Evolutionary conservation across 441 rosid species (phyloP).

Genomic region (Pelargonium citronellum): DNA sequence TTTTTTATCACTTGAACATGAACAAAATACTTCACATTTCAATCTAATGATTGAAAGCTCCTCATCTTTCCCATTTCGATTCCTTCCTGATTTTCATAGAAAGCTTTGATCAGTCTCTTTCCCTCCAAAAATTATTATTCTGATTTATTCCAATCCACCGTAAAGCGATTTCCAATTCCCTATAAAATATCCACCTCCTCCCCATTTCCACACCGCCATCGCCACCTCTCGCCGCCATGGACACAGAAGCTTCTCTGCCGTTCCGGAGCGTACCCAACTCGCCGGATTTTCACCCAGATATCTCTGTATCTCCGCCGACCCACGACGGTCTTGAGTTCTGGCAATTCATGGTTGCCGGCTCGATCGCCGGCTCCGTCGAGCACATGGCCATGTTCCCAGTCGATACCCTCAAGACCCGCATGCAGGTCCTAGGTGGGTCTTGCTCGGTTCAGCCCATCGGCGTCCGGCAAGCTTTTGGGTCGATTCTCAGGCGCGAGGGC

Average conservation of each 20-base stretch:
- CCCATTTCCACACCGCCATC: slow-evolving; percentile 1
- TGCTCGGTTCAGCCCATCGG: slow-evolving; percentile 67
- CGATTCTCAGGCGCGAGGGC: slow-evolving; percentile 59
- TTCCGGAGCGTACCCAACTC: slow-evolving; percentile 41
- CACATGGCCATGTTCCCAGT: slow-evolving; percentile 96
- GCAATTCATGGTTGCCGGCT: slow-evolving; percentile 90
- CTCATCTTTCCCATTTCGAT: not conserved
- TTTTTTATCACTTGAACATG: too few relatives aligned
- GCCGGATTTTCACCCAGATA: slow-evolving; percentile 39
- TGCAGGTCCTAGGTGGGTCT: slow-evolving; percentile 66
- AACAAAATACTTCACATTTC: not conserved
- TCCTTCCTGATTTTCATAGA: too few relatives aligned
- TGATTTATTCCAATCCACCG: slow-evolving; percentile 6
- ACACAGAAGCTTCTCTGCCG: slow-evolving; percentile 7
- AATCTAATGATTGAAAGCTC: slow-evolving; percentile 1
- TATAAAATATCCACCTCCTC: slow-evolving; percentile 9
- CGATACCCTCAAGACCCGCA: slow-evolving; percentile 74
- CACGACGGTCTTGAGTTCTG: slow-evolving; percentile 71
- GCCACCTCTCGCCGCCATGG: not conserved
- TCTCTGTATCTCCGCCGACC: slow-evolving; percentile 24
- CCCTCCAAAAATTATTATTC: not conserved
- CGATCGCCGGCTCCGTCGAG: slow-evolving; percentile 81
- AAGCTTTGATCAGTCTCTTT: not conserved
- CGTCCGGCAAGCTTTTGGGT: slow-evolving; percentile 56
- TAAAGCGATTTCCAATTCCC: slow-evolving; percentile 24